A percentile compares a stretch with the other conserved stretches of the same genome.
Evolutionary conservation across 2,329 filamentous ascomycete genomes (phyloP).

Genomic region (Xylaria arbuscula): DNA sequence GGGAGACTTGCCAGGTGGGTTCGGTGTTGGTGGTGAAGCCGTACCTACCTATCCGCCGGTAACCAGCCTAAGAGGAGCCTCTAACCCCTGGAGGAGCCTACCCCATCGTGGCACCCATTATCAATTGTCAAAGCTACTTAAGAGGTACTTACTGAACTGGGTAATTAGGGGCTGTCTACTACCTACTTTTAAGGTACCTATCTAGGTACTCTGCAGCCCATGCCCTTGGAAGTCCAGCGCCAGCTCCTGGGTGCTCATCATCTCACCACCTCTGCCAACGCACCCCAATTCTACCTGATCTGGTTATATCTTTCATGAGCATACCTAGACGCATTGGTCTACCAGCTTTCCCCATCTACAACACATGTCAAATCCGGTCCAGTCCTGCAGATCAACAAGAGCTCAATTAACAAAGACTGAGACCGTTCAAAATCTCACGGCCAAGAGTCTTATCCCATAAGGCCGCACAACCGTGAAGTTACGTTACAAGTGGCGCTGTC

Average conservation of each 20-base stretch:
- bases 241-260: too few species aligned
- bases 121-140: too few species aligned
- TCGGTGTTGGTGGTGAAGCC: constrained; percentile 11
- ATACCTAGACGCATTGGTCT: background rate
- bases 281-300: constrained; percentile 19
- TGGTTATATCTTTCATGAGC: constrained; percentile 34
- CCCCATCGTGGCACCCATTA: too few species aligned
- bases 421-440: background rate
- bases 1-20: constrained; percentile 7
- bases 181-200: background rate
- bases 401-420: background rate
- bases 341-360: constrained; percentile 4
- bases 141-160: too few species aligned
- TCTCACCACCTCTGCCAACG: background rate
- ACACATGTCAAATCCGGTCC: constrained; percentile 5
- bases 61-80: background rate
- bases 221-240: too few species aligned
- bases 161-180: too few species aligned
- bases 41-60: background rate
- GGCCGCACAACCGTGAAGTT: constrained; percentile 21
- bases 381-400: constrained; percentile 26
- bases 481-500: constrained; percentile 36
- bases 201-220: too few species aligned
- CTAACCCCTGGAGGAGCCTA: too few species aligned
- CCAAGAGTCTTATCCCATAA: background rate